These are phyloP conservation scores for Tilletia caries DNA, from an alignment of 1,284 basidiomycete species.

Conservation along the genomic window DNA sequence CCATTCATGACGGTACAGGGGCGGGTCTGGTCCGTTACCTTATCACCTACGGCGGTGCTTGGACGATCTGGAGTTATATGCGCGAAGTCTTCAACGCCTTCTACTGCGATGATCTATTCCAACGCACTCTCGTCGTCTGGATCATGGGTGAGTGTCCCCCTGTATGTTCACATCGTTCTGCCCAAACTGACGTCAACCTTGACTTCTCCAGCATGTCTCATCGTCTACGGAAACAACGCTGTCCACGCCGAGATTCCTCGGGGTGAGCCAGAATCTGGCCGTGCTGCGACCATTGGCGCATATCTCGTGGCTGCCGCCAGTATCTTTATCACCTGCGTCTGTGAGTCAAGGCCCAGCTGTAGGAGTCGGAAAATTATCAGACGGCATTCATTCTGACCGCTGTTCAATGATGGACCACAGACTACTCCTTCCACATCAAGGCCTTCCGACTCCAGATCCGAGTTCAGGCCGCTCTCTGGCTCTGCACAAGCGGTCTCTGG, in stretches of 20 bases:
- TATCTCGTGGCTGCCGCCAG: constrained; percentile 30
- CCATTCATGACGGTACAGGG: constrained; percentile 33
- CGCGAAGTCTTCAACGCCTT: constrained; percentile 43
- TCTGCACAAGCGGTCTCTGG: constrained; percentile 28
- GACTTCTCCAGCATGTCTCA: constrained; percentile 22
- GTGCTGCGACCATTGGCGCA: constrained; percentile 34
- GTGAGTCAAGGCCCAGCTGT: not conserved
- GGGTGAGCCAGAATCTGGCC: constrained; percentile 24
- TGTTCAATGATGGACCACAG: not conserved
- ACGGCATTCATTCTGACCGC: not conserved
- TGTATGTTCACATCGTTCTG: not conserved
- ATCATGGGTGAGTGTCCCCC: constrained; percentile 26
- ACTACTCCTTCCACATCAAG: constrained; percentile 36
- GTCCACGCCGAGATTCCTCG: constrained; percentile 23
- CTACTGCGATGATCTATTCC: constrained; percentile 39
- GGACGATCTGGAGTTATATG: constrained; percentile 43
- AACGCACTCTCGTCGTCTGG: constrained; percentile 35
- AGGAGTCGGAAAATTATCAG: too few relatives aligned
- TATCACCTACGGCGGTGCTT: constrained; percentile 38
- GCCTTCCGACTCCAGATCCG: constrained; percentile 43
- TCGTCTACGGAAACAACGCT: constrained; percentile 45
- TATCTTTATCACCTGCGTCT: constrained; percentile 1
- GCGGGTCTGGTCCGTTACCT: constrained; percentile 36
- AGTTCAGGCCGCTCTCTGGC: constrained; percentile 25
- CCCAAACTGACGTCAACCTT: not conserved